phyloP scores from a whole-genome alignment of 129 eudicot genomes.

The Artemisia tridentata region DNA sequence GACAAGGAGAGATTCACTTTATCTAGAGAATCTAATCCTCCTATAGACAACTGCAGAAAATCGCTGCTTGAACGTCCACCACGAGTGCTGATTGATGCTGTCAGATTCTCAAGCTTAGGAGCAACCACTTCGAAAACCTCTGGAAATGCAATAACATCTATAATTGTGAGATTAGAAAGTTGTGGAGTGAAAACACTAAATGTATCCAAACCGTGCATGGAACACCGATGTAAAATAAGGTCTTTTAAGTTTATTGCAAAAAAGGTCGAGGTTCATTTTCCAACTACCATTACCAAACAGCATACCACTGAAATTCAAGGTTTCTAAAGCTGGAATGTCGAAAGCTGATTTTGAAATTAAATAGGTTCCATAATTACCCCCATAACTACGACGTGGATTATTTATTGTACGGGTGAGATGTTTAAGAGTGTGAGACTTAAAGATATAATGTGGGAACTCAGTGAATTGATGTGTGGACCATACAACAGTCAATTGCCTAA shows the following conservation, averaged over 20 bases:
- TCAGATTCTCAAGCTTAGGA: constrained; percentile 23
- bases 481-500: neutral
- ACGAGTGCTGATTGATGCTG: neutral
- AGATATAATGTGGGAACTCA: constrained; percentile 2
- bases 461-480: neutral
- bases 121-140: constrained; percentile 8
- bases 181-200: constrained; percentile 14
- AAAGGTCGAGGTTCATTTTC: neutral
- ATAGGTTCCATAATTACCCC: too few relatives aligned
- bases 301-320: neutral
- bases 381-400: neutral
- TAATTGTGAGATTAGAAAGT: constrained; percentile 12
- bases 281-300: neutral
- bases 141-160: neutral
- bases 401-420: neutral
- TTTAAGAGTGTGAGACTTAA: constrained; percentile 7
- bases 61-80: too few relatives aligned
- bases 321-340: constrained; percentile 17
- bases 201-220: neutral
- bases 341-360: neutral
- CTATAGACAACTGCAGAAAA: neutral
- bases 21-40: neutral
- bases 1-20: constrained; percentile 19
- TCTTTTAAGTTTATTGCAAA: constrained; percentile 19
- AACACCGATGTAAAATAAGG: neutral